Conservation (phyloP, 306 rosid species). For the Castanospermum australe region DNA sequence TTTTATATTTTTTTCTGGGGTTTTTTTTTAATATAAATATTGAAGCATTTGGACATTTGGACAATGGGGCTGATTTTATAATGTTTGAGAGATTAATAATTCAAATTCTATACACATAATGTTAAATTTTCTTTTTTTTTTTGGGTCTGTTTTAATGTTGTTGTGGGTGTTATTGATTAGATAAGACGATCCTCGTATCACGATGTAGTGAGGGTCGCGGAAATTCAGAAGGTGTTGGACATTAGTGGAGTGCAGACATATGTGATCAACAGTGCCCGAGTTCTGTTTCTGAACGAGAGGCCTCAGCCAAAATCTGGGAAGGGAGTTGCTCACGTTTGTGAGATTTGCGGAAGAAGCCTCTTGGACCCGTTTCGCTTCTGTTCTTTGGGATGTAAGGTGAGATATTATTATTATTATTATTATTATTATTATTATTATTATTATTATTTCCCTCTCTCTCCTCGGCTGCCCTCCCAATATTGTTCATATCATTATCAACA, state of each 20-base stretch:
- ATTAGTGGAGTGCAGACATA: constrained; percentile 90
- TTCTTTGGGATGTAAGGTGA: constrained; percentile 97
- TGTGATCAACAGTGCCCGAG: constrained; percentile 93
- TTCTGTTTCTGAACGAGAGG: constrained; percentile 88
- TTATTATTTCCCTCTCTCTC: too few species aligned
- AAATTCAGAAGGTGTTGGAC: constrained; percentile 71
- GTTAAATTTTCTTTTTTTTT: too few species aligned
- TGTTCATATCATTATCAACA: constrained; percentile 43
- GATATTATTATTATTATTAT: neutral
- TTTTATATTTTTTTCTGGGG: neutral
- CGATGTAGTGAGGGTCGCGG: constrained; percentile 85
- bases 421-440: neutral
- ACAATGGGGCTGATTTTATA: neutral
- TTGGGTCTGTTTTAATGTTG: too few species aligned
- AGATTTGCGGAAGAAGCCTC: constrained; percentile 87
- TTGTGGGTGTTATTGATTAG: constrained; percentile 35
- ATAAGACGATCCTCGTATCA: constrained; percentile 92
- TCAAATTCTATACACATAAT: too few species aligned
- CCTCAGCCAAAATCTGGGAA: constrained; percentile 89
- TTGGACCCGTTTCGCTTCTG: constrained; percentile 90
- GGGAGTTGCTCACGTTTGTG: constrained; percentile 80
- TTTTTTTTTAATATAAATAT: too few species aligned
- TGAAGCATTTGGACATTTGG: neutral
- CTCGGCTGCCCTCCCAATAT: neutral
- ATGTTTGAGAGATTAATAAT: too few species aligned